Base-by-base conservation (phyloP, 352 stramenopile genomes). In the Phytophthora ohioensis region DNA sequence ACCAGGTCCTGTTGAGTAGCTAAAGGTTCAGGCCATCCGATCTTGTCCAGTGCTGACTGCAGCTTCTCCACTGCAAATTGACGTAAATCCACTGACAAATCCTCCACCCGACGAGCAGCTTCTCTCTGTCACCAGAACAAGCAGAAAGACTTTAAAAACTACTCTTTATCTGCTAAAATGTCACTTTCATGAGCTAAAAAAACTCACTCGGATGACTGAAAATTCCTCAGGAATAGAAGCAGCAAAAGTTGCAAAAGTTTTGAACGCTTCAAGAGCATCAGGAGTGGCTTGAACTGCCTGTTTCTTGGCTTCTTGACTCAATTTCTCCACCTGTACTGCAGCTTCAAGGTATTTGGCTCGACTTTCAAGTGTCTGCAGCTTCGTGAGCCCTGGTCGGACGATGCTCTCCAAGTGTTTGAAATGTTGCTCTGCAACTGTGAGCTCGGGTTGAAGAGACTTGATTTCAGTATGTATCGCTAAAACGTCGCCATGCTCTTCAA, bases 1-100 rank as follows among this genome's bases (percentile, higher is more conserved):
- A 45, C 35, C 35, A 87, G 47, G 3, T 87, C 76, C 15, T 81
- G 69, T 9, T 75, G 58, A 0, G 66, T 78, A 4, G 15, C 52
- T 8, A 84, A 51, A 30, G 70, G 75, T 8, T 80, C 57, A 4
- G 85, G 85, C 85, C 85, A 93, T 6, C 73, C 67, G 12, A 91
- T 71, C 11, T 41, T 64, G 12, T 81, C 69, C 52, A 91, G 65
- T 32, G 82, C 72, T 1, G 45, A 8, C 69, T 85, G 70, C 10
- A 93, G 68, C 51, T 91, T 91, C 52, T 82, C 69, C 27, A 91
- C 62, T 12, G 76, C 85, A 48, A 84, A 87, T 15, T 43, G 63
- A 38, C 86, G 85, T 41, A 93, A 67, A 45, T 84, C 75, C 17
- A 72, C 47, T 7, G 76, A 80, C 39, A 93, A 63, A n/a, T 75